Percentiles rank a stretch among this genome's conserved stretches.
phyloP scores from a whole-genome alignment of 75 land plant species.

The Pseudotsuga menziesii region DNA sequence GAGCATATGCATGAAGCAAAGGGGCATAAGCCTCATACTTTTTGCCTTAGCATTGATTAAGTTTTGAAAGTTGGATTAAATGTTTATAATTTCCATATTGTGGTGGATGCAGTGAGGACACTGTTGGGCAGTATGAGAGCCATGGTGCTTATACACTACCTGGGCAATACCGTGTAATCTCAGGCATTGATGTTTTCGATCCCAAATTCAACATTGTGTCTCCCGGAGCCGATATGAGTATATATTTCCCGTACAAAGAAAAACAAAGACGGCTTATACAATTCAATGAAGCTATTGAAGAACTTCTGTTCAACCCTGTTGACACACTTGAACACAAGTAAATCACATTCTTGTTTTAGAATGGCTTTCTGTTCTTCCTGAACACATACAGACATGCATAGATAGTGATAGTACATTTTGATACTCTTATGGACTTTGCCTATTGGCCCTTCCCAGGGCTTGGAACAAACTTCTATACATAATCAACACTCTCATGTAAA shows the following conservation, averaged over 20 bases:
- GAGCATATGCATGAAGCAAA: neutral
- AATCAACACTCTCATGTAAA: no score
- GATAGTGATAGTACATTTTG: neutral
- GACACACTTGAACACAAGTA: slow-evolving; percentile 80
- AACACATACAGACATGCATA: neutral
- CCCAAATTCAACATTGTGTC: slow-evolving; percentile 94
- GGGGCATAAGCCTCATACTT: neutral
- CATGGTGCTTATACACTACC: slow-evolving; percentile 80
- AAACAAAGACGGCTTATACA: slow-evolving; percentile 50
- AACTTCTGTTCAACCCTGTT: slow-evolving; percentile 56
- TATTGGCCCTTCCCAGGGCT: no score
- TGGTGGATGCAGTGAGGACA: slow-evolving; percentile 45
- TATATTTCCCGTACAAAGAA: slow-evolving; percentile 79
- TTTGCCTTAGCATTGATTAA: no score
- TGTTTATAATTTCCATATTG: slow-evolving; percentile 1
- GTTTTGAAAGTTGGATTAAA: neutral
- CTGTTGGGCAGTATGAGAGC: slow-evolving; percentile 90
- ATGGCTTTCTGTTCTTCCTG: neutral
- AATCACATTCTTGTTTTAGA: neutral
- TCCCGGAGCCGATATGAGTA: slow-evolving; percentile 86
- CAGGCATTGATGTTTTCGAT: slow-evolving; percentile 87
- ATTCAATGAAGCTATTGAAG: slow-evolving; percentile 71
- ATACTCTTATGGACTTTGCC: no score
- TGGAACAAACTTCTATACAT: no score
- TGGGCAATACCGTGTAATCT: slow-evolving; percentile 69